Evolutionary conservation across 441 rosid species (phyloP).

Genomic region (Erodium texanum): DNA sequence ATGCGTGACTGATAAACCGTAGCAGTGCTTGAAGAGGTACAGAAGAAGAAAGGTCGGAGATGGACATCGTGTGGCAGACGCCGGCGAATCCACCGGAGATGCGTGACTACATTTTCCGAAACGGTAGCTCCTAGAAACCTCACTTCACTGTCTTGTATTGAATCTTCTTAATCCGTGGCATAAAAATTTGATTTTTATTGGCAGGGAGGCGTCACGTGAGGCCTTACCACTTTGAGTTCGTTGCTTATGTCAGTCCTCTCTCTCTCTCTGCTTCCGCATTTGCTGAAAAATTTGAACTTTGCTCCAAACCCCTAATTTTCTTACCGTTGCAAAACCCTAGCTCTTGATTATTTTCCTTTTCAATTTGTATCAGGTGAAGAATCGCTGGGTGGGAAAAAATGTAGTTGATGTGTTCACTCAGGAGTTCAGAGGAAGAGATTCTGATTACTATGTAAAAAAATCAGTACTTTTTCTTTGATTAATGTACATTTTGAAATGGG

Average conservation of each 20-base stretch:
- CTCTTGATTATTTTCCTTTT: slow-evolving; percentile 1
- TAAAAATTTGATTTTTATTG: slow-evolving; percentile 14
- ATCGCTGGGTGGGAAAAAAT: slow-evolving; percentile 84
- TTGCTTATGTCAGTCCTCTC: slow-evolving; percentile 52
- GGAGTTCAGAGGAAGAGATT: slow-evolving; percentile 75
- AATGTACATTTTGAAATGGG: background rate
- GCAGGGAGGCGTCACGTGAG: slow-evolving; percentile 76
- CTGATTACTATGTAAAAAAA: slow-evolving; percentile 61
- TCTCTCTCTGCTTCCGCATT: background rate
- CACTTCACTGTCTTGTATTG: background rate
- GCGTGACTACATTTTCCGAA: slow-evolving; percentile 56
- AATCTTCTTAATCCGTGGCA: too few relatives aligned
- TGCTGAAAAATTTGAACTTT: too few relatives aligned
- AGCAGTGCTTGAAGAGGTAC: too few relatives aligned
- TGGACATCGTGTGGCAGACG: slow-evolving; percentile 55
- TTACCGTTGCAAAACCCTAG: slow-evolving; percentile 8
- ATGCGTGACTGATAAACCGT: too few relatives aligned
- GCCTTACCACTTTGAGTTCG: slow-evolving; percentile 86
- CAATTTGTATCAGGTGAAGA: slow-evolving; percentile 45
- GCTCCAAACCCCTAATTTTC: too few relatives aligned
- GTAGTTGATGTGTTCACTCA: slow-evolving; percentile 77
- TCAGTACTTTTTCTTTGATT: background rate
- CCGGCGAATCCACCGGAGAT: slow-evolving; percentile 53
- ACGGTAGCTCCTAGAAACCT: slow-evolving; percentile 31
- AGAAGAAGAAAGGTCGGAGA: slow-evolving; percentile 9